Conservation (phyloP, 371 early-diverging fungal genomes). For the Rhizopus delemar region DNA sequence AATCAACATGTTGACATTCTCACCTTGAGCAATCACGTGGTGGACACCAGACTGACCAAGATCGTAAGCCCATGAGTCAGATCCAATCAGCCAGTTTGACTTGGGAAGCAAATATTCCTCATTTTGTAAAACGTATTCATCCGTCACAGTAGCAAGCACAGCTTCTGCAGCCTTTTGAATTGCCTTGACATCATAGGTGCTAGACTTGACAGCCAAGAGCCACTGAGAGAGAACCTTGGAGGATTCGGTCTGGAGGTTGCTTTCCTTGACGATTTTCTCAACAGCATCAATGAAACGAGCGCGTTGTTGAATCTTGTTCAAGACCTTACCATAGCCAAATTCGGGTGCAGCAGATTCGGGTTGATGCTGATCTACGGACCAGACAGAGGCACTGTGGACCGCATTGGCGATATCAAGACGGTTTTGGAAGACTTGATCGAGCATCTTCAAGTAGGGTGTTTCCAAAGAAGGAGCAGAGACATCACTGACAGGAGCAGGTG, state of each 20-base stretch:
- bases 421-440: conserved; percentile 75
- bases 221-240: conserved; percentile 66
- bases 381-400: conserved; percentile 50
- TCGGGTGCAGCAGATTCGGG: conserved; percentile 70
- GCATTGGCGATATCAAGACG: conserved; percentile 82
- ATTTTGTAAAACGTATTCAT: conserved; percentile 35
- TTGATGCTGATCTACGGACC: conserved; percentile 43
- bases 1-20: conserved; percentile 87
- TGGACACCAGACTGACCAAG: conserved; percentile 88
- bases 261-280: conserved; percentile 56
- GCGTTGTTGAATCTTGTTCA: conserved; percentile 72
- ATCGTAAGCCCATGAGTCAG: conserved; percentile 86
- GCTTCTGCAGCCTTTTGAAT: conserved; percentile 39
- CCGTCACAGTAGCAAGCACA: conserved; percentile 37
- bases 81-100: conserved; percentile 88
- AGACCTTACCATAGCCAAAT: conserved; percentile 81
- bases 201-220: conserved; percentile 65
- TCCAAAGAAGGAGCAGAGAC: conserved; percentile 38
- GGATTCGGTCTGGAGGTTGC: conserved; percentile 52
- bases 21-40: conserved; percentile 80
- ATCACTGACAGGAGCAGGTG: background rate
- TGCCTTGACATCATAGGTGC: conserved; percentile 49
- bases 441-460: conserved; percentile 79
- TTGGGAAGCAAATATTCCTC: conserved; percentile 52
- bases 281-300: conserved; percentile 67